Conservation (phyloP, 2,329 filamentous ascomycete species). For the Coniella lustricola region DNA sequence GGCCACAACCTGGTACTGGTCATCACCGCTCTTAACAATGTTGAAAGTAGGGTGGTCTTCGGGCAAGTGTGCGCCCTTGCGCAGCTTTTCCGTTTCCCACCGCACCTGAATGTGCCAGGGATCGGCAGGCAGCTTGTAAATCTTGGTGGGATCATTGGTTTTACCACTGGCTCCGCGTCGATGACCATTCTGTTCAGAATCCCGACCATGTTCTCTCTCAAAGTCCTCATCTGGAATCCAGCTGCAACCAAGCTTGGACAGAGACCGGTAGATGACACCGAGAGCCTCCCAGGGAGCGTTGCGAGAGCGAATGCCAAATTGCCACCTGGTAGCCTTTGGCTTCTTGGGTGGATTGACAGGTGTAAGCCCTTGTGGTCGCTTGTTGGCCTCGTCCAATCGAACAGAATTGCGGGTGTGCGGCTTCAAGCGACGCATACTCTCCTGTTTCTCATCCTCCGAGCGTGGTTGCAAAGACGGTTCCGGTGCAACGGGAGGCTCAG, state of each 20-base stretch:
- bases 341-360: slow-evolving; percentile 61
- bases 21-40: slow-evolving; percentile 34
- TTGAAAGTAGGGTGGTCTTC: slow-evolving; percentile 22
- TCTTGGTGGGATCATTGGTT: slow-evolving; percentile 45
- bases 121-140: slow-evolving; percentile 84
- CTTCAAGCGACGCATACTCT: slow-evolving; percentile 72
- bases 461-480: slow-evolving; percentile 45
- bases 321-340: slow-evolving; percentile 81
- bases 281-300: slow-evolving; percentile 94
- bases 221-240: slow-evolving; percentile 68
- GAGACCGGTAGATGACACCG: slow-evolving; percentile 87
- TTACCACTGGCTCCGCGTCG: slow-evolving; percentile 25
- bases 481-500: slow-evolving; percentile 36
- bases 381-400: slow-evolving; percentile 57
- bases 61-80: slow-evolving; percentile 28
- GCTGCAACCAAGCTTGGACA: slow-evolving; percentile 79
- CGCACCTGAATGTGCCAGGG: slow-evolving; percentile 92
- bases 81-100: slow-evolving; percentile 66
- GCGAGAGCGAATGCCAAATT: slow-evolving; percentile 91
- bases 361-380: slow-evolving; percentile 55
- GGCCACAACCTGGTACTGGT: slow-evolving; percentile 64
- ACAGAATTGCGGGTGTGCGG: slow-evolving; percentile 72
- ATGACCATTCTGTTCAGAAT: slow-evolving; percentile 31
- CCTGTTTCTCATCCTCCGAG: slow-evolving; percentile 70
- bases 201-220: slow-evolving; percentile 37